Evolutionary conservation across 768 basidiomycete species (phyloP), one percentile per base, ranked within the genome.

Genomic region (Nidularia pulvinata): DNA sequence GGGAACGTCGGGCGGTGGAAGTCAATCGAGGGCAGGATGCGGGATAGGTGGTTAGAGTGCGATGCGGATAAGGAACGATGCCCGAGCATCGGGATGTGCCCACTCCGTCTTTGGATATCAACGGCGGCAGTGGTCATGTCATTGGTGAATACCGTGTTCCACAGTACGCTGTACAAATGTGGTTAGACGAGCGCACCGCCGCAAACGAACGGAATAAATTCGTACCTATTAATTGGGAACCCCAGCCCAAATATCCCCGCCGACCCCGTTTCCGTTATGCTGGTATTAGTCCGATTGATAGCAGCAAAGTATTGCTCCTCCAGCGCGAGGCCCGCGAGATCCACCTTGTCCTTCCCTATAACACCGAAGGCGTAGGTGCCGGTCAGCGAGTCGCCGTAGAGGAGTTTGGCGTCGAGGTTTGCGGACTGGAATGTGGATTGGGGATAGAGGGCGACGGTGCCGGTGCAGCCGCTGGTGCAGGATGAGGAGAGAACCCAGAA

Each of bases 221-320:
- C 71, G 11, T 25, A 87, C 88, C 88, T 90, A 56, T 86, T 86
- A 11, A 81, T 63, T 3, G 89, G 88, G 57, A 91, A 91, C 0
- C 91, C 89, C 7, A 91, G 72, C 0, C 90, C 90, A 52, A 91
- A 77, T 42, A 91, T 89, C 2, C 89, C 90, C 13, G 80, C 76
- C 14, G 81, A 74, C 1, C 81, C 81, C 1, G 78, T 81, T 39
- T 80, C 73, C 36, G 77, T 59, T 6, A 90, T 74, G 19, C 75
- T 83, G 2, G 87, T 86, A 57, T 89, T 85, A 3, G 90, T 93
- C 50, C 79, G 66, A 59, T 84, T 82, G 50, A 91, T 83, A 6
- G 86, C 82, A 7, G 81, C 86, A 54, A 91, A 81, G 52, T 74
- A 81, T 59, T 91, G 88, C 46, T 75, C 66, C 6, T 67, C 60